Base-by-base conservation (phyloP, 169 alveolate species). In the Theileria equi region DNA sequence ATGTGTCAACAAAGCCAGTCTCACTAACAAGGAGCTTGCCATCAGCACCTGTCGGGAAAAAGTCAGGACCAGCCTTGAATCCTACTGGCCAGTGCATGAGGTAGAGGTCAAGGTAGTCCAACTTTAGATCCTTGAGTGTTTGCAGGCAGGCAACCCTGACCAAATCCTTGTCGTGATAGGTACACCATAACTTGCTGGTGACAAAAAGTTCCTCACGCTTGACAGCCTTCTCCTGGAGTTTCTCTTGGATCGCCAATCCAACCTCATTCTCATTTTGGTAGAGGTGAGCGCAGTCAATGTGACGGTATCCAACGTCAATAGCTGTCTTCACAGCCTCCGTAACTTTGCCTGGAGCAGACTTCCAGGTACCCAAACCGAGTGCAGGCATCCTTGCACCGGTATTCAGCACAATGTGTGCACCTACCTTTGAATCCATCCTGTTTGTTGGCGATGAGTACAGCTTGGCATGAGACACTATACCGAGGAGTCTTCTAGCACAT, bases 1-100 rank as follows among this genome's bases (percentile, higher is more conserved):
- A 68, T 3, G 80, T 38, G 1, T 60, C 69, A 17, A 40, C 13
- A 45, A 43, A 31, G 44, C 59, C 71, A 3, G 29, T 36, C 3
- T 48, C 57, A 17, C 29, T 36, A 13, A 48, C 40, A 10, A 26
- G 40, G 40, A 48, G 25, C 32, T 17, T 2, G 35, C 57, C 57
- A 5, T 34, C 29, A 6, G 25, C 57, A 16, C 10, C 29, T 2
- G 11, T 48, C 2, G 10, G 25, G 2, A 36, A 36, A 8, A 48
- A 48, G n/a, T 34, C 57, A n/a, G 25, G 25, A 13, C 57, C 32
- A 16, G 57, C 57, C 5, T 2, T 8, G 32, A 48, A 48, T 5
- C 58, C 61, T 25, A 74, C 53, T 35, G 84, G 84, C 84, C 84
- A 74, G 32, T 74, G 84, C 38, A 74, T 74, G 31, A 74, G 55